These are phyloP conservation scores for Rubroshorea leprosula DNA, from an alignment of 345 rosid genomes.

Conservation along the genomic window DNA sequence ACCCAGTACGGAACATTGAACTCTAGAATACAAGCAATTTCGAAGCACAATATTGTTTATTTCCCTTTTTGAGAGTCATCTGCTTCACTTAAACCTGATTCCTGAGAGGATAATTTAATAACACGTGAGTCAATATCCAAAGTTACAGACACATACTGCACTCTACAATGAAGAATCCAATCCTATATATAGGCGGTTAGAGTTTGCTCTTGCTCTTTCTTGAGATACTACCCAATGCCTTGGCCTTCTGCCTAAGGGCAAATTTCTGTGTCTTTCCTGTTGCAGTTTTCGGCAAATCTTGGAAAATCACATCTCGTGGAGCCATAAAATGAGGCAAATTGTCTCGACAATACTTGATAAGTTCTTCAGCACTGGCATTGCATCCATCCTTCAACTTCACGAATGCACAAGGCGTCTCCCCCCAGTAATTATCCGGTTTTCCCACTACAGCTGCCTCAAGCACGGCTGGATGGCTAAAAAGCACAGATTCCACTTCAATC, in stretches of 20 bases:
- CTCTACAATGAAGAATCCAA: too few relatives aligned
- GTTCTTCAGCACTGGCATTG: slow-evolving; percentile 4
- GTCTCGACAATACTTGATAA: slow-evolving; percentile 3
- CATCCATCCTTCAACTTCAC: slow-evolving; percentile 27
- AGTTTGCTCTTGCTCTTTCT: slow-evolving; percentile 12
- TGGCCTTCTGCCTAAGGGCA: slow-evolving; percentile 16
- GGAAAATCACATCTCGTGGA: slow-evolving; percentile 14
- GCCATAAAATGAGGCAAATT: slow-evolving; percentile 15
- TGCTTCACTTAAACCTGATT: too few relatives aligned
- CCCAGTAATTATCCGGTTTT: slow-evolving; percentile 33
- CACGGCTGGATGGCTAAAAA: slow-evolving; percentile 28
- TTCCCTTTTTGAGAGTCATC: too few relatives aligned
- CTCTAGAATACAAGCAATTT: too few relatives aligned
- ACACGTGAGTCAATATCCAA: too few relatives aligned
- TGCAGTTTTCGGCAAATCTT: slow-evolving; percentile 19
- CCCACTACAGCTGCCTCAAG: slow-evolving; percentile 33
- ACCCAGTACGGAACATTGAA: too few relatives aligned
- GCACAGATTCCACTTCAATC: slow-evolving; percentile 29
- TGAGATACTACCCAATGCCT: slow-evolving; percentile 13
- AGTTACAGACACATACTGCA: too few relatives aligned
- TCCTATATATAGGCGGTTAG: too few relatives aligned
- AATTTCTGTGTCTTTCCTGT: slow-evolving; percentile 19
- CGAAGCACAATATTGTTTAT: too few relatives aligned
- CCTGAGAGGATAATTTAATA: too few relatives aligned
- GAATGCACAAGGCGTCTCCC: slow-evolving; percentile 33